A percentile compares a stretch with the other conserved stretches of the same genome.
phyloP scores from a whole-genome alignment of 768 basidiomycete species.

The Trametes coccinea region DNA sequence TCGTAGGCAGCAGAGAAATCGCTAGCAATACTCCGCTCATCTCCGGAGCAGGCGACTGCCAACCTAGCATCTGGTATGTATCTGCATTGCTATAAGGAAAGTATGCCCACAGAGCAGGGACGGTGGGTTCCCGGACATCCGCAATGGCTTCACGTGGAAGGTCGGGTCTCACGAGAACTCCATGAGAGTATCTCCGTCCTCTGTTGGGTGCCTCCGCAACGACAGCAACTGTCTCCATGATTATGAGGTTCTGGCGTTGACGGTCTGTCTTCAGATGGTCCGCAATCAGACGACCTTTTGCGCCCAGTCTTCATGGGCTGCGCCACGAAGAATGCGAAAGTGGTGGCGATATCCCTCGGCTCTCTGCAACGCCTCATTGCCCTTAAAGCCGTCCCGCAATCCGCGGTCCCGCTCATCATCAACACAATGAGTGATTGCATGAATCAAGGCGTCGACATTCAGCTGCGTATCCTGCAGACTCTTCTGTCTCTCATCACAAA shows the following conservation, averaged over 20 bases:
- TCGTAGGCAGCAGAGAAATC: conserved; percentile 87
- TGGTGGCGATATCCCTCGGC: conserved; percentile 88
- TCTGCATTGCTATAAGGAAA: too few species aligned
- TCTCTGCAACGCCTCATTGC: conserved; percentile 89
- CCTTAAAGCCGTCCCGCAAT: conserved; percentile 81
- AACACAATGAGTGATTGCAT: conserved; percentile 85
- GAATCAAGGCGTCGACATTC: conserved; percentile 95
- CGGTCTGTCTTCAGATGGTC: conserved; percentile 51
- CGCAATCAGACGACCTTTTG: conserved; percentile 78
- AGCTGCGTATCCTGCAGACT: conserved; percentile 90
- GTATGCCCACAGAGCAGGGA: too few species aligned
- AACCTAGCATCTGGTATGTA: conserved; percentile 71
- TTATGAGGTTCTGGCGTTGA: neutral
- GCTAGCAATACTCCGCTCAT: conserved; percentile 73
- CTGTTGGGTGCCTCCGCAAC: too few species aligned
- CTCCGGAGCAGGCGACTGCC: conserved; percentile 75
- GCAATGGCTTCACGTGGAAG: too few species aligned
- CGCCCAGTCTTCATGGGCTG: conserved; percentile 93
- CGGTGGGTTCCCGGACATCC: too few species aligned
- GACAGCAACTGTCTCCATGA: too few species aligned
- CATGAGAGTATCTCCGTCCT: too few species aligned
- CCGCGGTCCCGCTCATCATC: conserved; percentile 76
- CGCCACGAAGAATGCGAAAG: conserved; percentile 90
- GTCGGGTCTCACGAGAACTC: too few species aligned
- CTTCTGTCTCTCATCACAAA: conserved; percentile 89